phyloP scores from a whole-genome alignment of 2,329 filamentous ascomycete species.

The Penicillium digitatum region DNA sequence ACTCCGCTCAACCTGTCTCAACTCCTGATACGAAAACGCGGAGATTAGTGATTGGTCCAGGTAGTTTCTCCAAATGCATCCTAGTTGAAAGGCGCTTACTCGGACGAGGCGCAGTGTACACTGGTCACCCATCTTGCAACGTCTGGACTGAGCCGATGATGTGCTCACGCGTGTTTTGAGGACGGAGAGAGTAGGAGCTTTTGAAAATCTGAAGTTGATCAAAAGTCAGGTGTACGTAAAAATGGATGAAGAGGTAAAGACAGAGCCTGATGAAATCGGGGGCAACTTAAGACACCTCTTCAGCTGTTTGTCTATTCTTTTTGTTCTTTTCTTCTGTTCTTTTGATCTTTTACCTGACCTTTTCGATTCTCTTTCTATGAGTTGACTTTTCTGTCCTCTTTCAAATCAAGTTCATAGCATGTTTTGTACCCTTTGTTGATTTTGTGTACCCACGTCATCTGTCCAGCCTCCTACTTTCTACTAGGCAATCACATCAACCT shows the following conservation, averaged over 20 bases:
- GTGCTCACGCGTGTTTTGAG: background rate
- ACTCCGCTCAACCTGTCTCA: constrained; percentile 11
- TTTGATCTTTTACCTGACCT: background rate
- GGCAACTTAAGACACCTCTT: background rate
- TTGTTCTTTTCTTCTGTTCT: background rate
- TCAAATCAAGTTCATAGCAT: background rate
- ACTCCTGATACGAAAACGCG: constrained; percentile 8
- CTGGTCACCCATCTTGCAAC: constrained; percentile 13
- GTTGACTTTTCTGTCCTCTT: background rate
- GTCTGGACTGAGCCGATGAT: background rate
- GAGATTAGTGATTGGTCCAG: background rate
- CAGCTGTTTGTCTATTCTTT: background rate
- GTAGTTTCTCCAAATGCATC: background rate
- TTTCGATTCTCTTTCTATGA: background rate
- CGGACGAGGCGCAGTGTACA: constrained; percentile 16
- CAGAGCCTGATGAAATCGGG: background rate
- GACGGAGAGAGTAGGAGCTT: background rate
- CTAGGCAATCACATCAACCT: background rate
- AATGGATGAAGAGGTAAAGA: background rate
- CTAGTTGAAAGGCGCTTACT: constrained; percentile 1
- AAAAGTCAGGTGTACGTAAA: background rate
- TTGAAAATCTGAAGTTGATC: background rate
- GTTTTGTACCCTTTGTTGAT: background rate
- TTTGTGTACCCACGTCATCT: background rate
- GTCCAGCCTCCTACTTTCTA: background rate